A percentile compares a stretch with the other conserved stretches of the same genome.
Conservation (phyloP, 306 rosid species). For the Vigna radiata region DNA sequence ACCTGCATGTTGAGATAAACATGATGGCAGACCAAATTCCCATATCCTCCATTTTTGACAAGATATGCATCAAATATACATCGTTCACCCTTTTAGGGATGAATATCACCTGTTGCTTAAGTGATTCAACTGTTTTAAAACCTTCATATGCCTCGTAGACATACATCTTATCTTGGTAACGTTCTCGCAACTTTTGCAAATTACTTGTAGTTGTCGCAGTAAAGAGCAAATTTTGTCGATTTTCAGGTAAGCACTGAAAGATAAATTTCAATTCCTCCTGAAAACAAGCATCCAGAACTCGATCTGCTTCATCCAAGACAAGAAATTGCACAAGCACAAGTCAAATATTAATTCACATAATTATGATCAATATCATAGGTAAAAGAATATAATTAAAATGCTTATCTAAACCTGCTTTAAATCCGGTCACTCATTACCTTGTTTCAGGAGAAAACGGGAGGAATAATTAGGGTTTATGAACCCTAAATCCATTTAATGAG, state of each 20-base stretch:
- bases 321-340: constrained; percentile 61
- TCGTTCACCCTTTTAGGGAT: constrained; percentile 77
- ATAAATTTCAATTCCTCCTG: constrained; percentile 80
- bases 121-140: constrained; percentile 78
- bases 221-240: constrained; percentile 80
- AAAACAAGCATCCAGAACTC: constrained; percentile 82
- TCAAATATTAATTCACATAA: constrained; percentile 13
- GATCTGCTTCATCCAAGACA: constrained; percentile 95
- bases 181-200: constrained; percentile 66
- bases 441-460: no score
- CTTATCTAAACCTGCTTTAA: no score
- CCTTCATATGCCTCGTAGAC: constrained; percentile 87
- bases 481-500: no score
- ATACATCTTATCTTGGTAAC: constrained; percentile 76
- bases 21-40: constrained; percentile 80
- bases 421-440: no score
- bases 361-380: constrained; percentile 5
- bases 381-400: background rate
- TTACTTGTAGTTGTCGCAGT: constrained; percentile 83
- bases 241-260: constrained; percentile 80
- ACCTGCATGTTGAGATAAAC: constrained; percentile 84
- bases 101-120: constrained; percentile 70
- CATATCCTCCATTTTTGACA: constrained; percentile 80
- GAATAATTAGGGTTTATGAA: no score
- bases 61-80: constrained; percentile 69